Evolutionary conservation across 2,329 filamentous ascomycete genomes (phyloP), one percentile per base, ranked within the genome.

Genomic region (Fusarium tricinctum): DNA sequence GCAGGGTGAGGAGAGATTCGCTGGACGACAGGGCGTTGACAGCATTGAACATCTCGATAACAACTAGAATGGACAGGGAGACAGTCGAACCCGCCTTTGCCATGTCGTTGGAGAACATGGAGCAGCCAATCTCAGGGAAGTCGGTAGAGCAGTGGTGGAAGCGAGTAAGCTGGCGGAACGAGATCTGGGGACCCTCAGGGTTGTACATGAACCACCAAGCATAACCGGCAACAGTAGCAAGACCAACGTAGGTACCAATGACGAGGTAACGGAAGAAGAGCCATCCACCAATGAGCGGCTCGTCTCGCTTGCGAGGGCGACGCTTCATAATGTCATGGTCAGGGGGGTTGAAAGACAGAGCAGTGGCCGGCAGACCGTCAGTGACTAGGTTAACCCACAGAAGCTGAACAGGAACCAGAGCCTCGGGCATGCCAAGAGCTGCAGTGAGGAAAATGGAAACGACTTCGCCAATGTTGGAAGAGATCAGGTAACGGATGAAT

Each of bases 121-220:
- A 83, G 81, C 96, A 99, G 53, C 93, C 94, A 74, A 98, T 93
- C 74, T 95, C 91, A 0, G 94, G 88, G 83, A 97, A 98, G 59
- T 93, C 85, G 17, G 92, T 76, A 1, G 91, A 91, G 87, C 96
- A 99, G 78, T 91, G 90, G 83, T 99, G 96, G 89, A 98, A 99
- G 82, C 97, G 92, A 23, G 91, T 85, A 71, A 99, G 85, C 78
- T 99, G 93, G 79, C 87, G 91, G 83, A 98, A 97, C 67, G 85
- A 89, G 80, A 99, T 97, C 79, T 97, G 92, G 23, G 96, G 96
- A 1, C 96, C 96, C 71, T 90, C 89, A 10, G 89, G 82, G 83
- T 98, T 95, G 85, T 92, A 97, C 91, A 99, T 94, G 85, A 98
- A 99, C 93, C 94, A 99, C 96, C 96, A 99, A n/a, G 93, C 95